Evolutionary conservation across 345 rosid species (phyloP), one percentile per base, ranked within the genome.

Genomic region (Arabidopsis arenosa): DNA sequence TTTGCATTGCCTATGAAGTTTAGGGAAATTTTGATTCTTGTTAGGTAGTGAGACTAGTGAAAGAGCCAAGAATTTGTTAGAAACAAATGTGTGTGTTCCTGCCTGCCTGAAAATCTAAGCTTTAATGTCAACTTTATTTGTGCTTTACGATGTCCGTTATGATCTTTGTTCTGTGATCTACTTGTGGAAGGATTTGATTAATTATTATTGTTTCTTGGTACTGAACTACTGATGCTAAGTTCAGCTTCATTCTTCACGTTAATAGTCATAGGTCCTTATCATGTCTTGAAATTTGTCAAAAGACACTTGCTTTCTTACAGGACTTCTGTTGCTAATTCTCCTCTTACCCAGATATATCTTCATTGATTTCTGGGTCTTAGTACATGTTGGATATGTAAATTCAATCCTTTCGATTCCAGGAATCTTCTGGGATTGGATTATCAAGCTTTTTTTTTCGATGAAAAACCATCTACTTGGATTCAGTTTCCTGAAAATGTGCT

Each of bases 31-130:
- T 33, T 0, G 12, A n/a, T 15, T 49, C 21, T 48, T 55, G 6
- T 52, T 14, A 28, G 72, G 15, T 66, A 39, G 55, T 67, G 61
- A 45, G 47, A 69, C 13, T 45, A 58, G 66, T 70, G 58, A 58
- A 32, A 18, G 40, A 9, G 75, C 7, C 15, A 7, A 26, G 5
- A 23, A 9, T 62, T 39, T 33, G 49, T 4, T 61, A 51, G 41
- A 52, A 60, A 4, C 7, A 11, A 5, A 9, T 69, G 28, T 57
- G 71, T 48, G 52, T 7, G 9, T 17, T 0, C 6, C n/a, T 18
- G 44, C 26, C 3, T 66, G 14, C 21, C 1, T 68, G 4, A 68
- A 68, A 33, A 30, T 68, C 32, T 52, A 68, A 53, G 30, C 57
- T 51, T 68, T 33, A 41, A 0, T 14, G 61, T 39, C 39, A 45